Conservation (phyloP, 148 eudicot genomes). For the Fallopia convolvulus region DNA sequence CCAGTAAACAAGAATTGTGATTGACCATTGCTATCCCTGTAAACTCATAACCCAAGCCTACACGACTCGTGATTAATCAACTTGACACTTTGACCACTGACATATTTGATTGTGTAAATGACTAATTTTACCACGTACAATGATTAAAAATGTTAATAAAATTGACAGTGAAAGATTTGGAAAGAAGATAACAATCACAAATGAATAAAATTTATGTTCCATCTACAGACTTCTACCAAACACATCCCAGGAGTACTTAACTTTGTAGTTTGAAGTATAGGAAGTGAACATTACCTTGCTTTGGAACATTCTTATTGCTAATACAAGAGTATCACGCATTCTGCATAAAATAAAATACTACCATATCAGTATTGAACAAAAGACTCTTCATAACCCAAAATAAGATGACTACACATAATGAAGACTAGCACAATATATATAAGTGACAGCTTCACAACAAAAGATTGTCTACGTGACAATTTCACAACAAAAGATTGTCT, state of each 20-base stretch:
- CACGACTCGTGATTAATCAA: neutral
- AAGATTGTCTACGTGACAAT: too few species aligned
- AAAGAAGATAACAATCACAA: neutral
- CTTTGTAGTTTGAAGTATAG: neutral
- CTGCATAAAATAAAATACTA: slow-evolving; percentile 30
- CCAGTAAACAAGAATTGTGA: neutral
- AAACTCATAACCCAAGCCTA: neutral
- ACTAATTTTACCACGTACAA: neutral
- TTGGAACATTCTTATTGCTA: slow-evolving; percentile 88
- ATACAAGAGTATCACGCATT: slow-evolving; percentile 73
- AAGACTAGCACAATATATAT: neutral
- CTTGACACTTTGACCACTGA: neutral
- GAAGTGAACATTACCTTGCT: slow-evolving; percentile 54
- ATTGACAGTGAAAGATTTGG: neutral
- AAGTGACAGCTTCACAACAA: neutral
- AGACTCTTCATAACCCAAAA: neutral
- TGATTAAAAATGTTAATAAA: too few species aligned
- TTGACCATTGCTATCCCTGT: neutral
- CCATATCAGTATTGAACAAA: neutral
- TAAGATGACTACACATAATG: neutral
- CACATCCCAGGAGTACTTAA: neutral
- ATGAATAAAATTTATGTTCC: neutral
- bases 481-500: neutral
- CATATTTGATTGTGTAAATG: neutral
- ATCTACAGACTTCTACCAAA: neutral